A percentile compares a stretch with the other conserved stretches of the same genome.
phyloP scores from a whole-genome alignment of 2,329 filamentous ascomycete species.

The Pyricularia pennisetigena region DNA sequence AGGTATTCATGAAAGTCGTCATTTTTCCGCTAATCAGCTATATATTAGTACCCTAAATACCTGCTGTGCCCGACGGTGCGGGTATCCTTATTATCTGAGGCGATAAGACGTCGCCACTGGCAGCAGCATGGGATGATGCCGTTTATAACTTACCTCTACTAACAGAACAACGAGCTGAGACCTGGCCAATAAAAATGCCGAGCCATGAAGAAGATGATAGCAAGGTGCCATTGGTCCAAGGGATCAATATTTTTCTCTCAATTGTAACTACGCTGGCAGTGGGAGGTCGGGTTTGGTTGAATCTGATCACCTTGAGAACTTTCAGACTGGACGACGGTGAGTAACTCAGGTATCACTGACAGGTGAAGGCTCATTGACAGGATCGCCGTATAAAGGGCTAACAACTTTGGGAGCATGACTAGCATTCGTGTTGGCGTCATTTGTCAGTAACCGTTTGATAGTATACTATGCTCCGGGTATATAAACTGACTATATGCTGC shows the following conservation, averaged over 20 bases:
- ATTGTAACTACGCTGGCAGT: neutral
- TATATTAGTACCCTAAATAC: neutral
- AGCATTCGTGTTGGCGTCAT: neutral
- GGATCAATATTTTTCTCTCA: neutral
- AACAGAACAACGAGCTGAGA: neutral
- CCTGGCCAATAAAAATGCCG: neutral
- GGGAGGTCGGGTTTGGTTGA: neutral
- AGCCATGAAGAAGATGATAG: neutral
- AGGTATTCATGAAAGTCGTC: neutral
- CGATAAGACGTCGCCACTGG: neutral
- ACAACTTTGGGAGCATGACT: neutral
- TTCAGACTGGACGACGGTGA: slow-evolving; percentile 2
- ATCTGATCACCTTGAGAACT: neutral
- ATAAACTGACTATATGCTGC: neutral
- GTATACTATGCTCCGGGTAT: neutral
- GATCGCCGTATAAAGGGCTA: neutral
- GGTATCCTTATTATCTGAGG: neutral
- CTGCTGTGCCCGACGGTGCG: neutral
- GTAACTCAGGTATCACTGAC: neutral
- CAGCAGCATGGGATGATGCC: neutral
- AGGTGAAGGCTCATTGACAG: neutral
- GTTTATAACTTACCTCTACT: neutral
- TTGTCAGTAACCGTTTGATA: neutral
- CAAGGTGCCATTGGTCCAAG: neutral
- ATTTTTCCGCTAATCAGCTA: neutral